These are phyloP conservation scores for Pilasporangium apinafurcum DNA, from an alignment of 352 stramenopile genomes.

Conservation along the genomic window DNA sequence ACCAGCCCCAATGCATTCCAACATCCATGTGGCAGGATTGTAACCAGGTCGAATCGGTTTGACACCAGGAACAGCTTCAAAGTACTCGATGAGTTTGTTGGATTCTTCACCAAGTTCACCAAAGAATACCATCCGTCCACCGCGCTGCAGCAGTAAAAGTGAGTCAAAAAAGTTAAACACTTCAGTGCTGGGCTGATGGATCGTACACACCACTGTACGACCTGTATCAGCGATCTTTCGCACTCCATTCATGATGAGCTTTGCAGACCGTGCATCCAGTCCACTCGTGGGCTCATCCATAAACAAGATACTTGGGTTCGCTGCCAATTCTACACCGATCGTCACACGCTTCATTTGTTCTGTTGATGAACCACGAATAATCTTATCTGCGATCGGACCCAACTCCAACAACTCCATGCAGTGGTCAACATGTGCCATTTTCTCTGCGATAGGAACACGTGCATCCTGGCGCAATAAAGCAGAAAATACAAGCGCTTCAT, in stretches of 20 bases:
- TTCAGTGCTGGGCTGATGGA: constrained; percentile 85
- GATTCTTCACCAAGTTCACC: constrained; percentile 32
- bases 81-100: constrained; percentile 37
- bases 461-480: constrained; percentile 58
- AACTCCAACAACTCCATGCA: constrained; percentile 38
- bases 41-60: constrained; percentile 67
- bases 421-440: constrained; percentile 30
- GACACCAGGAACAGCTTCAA: constrained; percentile 24
- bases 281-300: constrained; percentile 85
- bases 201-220: constrained; percentile 82
- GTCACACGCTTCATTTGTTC: constrained; percentile 49
- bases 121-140: constrained; percentile 37
- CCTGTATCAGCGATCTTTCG: constrained; percentile 73
- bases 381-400: constrained; percentile 31
- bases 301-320: constrained; percentile 77
- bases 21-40: constrained; percentile 90
- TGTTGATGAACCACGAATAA: constrained; percentile 34
- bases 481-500: constrained; percentile 87
- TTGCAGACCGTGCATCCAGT: constrained; percentile 79
- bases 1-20: constrained; percentile 66
- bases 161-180: constrained; percentile 85
- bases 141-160: constrained; percentile 62
- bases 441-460: constrained; percentile 15
- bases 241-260: constrained; percentile 76
- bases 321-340: constrained; percentile 87